Evolutionary conservation across 305 asterid genomes (phyloP).

Genomic region (Rubia balearica): DNA sequence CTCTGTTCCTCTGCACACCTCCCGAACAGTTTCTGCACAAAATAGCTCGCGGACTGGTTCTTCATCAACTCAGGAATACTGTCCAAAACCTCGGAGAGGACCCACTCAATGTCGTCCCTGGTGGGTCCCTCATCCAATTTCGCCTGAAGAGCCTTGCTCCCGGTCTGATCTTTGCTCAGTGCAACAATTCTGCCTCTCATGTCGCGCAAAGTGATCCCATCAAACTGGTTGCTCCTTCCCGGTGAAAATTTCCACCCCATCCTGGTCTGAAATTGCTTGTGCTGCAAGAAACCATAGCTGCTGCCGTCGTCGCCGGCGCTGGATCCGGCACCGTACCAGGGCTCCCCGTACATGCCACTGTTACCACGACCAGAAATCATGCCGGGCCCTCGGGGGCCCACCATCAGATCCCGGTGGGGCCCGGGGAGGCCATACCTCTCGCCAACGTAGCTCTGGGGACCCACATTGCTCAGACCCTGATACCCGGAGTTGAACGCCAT

Average conservation of each 20-base stretch:
- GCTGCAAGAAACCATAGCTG: conserved; percentile 38
- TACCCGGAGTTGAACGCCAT: conserved; percentile 16
- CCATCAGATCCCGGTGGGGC: conserved; percentile 32
- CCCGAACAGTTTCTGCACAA: conserved; percentile 41
- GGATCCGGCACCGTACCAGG: neutral
- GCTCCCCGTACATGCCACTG: conserved; percentile 17
- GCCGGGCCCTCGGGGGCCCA: conserved; percentile 45
- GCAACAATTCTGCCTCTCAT: conserved; percentile 33
- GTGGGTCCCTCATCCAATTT: conserved; percentile 27
- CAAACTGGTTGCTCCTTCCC: conserved; percentile 12
- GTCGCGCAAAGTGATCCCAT: conserved; percentile 19
- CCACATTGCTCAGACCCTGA: conserved; percentile 12
- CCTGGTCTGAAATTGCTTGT: conserved; percentile 32
- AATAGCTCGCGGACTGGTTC: conserved; percentile 45
- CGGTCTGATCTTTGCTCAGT: conserved; percentile 31
- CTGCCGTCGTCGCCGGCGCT: conserved; percentile 7
- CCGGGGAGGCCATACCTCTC: conserved; percentile 26
- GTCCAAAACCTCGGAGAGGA: conserved; percentile 32
- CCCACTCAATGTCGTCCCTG: conserved; percentile 31
- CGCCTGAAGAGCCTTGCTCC: conserved; percentile 31
- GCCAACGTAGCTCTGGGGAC: conserved; percentile 11
- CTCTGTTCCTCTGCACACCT: conserved; percentile 49
- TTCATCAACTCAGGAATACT: conserved; percentile 31
- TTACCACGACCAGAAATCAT: neutral
- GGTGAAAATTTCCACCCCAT: neutral